phyloP scores from a whole-genome alignment of 306 rosid species.

The Hippophae rhamnoides region DNA sequence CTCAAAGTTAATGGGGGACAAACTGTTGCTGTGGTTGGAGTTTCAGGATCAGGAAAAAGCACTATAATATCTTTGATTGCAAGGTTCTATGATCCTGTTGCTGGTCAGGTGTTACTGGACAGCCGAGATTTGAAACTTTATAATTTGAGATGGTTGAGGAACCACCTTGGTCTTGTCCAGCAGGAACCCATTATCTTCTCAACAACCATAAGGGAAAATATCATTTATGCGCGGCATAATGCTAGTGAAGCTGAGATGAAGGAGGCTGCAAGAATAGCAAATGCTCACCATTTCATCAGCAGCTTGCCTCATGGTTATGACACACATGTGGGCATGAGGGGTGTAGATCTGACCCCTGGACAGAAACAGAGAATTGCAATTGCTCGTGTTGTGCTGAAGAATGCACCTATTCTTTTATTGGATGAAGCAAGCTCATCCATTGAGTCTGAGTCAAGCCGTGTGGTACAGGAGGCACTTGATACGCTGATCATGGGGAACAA shows the following conservation, averaged over 20 bases:
- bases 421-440: slow-evolving; percentile 98
- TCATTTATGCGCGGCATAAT: slow-evolving; percentile 93
- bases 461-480: slow-evolving; percentile 98
- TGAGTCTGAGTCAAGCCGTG: slow-evolving; percentile 97
- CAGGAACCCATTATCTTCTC: slow-evolving; percentile 98
- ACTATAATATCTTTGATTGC: slow-evolving; percentile 88
- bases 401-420: slow-evolving; percentile 87
- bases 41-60: slow-evolving; percentile 98
- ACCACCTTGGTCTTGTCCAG: slow-evolving; percentile 95
- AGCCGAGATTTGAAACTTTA: slow-evolving; percentile 85
- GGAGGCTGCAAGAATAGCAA: slow-evolving; percentile 98
- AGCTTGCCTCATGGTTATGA: slow-evolving; percentile 97
- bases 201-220: slow-evolving; percentile 91
- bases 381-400: slow-evolving; percentile 88
- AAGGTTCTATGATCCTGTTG: slow-evolving; percentile 96
- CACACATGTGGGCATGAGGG: slow-evolving; percentile 99
- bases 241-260: slow-evolving; percentile 98
- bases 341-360: slow-evolving; percentile 95
- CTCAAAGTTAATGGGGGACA: slow-evolving; percentile 93
- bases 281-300: slow-evolving; percentile 98
- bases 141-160: slow-evolving; percentile 94
- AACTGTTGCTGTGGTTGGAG: slow-evolving; percentile 95
- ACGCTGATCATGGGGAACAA: slow-evolving; percentile 97
- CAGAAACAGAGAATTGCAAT: slow-evolving; percentile 99
- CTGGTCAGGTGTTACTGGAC: slow-evolving; percentile 90